Base-by-base conservation (phyloP, 805 yeast genomes). In the Starmerella vitae region DNA sequence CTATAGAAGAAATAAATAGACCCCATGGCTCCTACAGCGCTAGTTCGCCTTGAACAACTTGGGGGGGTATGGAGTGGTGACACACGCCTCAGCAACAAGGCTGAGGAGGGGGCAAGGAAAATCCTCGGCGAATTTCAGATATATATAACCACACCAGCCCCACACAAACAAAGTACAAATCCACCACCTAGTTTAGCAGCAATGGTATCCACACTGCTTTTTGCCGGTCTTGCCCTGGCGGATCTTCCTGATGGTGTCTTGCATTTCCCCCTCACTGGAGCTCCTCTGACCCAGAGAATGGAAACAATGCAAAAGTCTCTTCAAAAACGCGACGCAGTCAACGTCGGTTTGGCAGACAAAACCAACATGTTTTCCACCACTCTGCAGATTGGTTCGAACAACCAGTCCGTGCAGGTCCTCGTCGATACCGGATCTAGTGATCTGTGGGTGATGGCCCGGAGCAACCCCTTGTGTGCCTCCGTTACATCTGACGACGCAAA, bases 351-450 rank as follows among this genome's bases (percentile, higher is more conserved):
- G 20, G 39, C 39, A 14, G 57, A 59, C 50, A 31, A 45, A 20
- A 30, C 40, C 12, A 34, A 49, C 12, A 53, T 45, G 38, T 61
- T 60, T 49, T 42, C 52, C 35, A 53, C 61, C 5, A 46, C 49
- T 26, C 48, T 64, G 20, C 30, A 52, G 20, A 40, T 80, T 5
- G 91, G 91, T 9, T 70, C 82, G 0, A 67, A 73, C 4, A 50
- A 59, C 2, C 78, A 78, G 48, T 52, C 60, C 3, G 62, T 78
- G 7, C 61, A 61, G 3, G 73, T 76, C 9, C 57, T 73, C 36
- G 58, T 80, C 19, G 93, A 80, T 54, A 80, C 88, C 3, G 93
- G 91, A 3, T 78, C 86, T 0, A 67, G 80, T 1, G 91, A 80
- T 53, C 55, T 78, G 37, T 78, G 84, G 83, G 71, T 78, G 33